phyloP scores from a whole-genome alignment of 139 green algal genomes.

The Chlorella sp. region DNA sequence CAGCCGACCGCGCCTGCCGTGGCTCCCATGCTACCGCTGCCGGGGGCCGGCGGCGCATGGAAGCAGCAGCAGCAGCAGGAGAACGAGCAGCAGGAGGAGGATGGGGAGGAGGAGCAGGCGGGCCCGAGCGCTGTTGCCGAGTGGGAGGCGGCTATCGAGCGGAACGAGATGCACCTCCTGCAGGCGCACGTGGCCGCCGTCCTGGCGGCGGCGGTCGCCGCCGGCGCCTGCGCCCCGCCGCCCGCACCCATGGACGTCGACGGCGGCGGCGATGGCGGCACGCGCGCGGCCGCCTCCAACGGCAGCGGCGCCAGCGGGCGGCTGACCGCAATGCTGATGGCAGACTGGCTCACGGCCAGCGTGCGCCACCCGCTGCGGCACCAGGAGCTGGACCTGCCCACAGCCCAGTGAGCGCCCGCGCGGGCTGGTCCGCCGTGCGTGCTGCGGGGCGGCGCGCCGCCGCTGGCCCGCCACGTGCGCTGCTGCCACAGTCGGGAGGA shows the following conservation, averaged over 20 bases:
- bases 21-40: too few species aligned
- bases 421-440: neutral
- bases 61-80: neutral
- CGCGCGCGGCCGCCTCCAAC: neutral
- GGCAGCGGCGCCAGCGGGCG: too few species aligned
- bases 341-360: slow-evolving; percentile 32
- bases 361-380: slow-evolving; percentile 6
- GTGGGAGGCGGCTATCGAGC: slow-evolving; percentile 3
- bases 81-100: neutral
- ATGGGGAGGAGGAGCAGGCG: neutral
- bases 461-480: neutral
- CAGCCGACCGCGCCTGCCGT: too few species aligned
- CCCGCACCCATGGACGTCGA: too few species aligned
- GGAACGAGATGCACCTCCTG: slow-evolving; percentile 32
- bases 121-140: neutral
- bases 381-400: slow-evolving; percentile 6
- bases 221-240: neutral
- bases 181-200: slow-evolving; percentile 10
- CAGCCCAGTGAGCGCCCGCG: neutral
- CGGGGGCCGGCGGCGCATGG: too few species aligned
- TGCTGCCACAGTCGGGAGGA: too few species aligned
- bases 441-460: neutral
- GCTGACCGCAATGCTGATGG: slow-evolving; percentile 28
- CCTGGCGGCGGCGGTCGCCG: neutral
- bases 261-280: neutral